Evolutionary conservation across 2,329 filamentous ascomycete genomes (phyloP).

Genomic region (Corinectria fuckeliana): DNA sequence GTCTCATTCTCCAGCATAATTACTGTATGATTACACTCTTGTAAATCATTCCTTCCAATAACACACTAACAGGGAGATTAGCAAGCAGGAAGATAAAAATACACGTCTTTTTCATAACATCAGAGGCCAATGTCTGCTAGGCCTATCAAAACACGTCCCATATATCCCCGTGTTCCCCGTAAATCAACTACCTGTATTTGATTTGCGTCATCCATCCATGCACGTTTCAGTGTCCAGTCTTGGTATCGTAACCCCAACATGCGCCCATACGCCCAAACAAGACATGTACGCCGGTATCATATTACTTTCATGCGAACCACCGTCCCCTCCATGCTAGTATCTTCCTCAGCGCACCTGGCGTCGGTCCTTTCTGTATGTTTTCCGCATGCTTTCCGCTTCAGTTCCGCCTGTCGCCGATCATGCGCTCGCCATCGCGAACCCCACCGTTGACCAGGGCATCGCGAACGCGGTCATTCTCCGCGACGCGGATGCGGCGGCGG

Average conservation of each 20-base stretch:
- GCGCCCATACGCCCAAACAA: constrained; percentile 22
- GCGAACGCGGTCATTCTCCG: constrained; percentile 65
- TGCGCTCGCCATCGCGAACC: constrained; percentile 46
- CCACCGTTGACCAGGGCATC: constrained; percentile 57
- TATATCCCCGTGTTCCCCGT: neutral
- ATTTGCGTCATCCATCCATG: neutral
- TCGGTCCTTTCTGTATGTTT: neutral
- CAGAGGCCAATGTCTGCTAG: neutral
- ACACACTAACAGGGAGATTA: too few species aligned
- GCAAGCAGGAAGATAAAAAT: too few species aligned
- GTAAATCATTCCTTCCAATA: too few species aligned
- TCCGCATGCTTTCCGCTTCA: constrained; percentile 8
- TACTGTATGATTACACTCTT: too few species aligned
- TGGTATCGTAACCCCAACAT: constrained; percentile 8
- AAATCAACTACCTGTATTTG: neutral
- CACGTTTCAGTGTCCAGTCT: constrained; percentile 6
- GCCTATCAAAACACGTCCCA: neutral
- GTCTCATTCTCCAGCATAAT: too few species aligned
- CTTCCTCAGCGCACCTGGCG: neutral
- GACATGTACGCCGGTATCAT: neutral
- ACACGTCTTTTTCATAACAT: neutral
- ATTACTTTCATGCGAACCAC: neutral
- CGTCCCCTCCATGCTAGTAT: neutral
- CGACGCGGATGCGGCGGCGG: constrained; percentile 62
- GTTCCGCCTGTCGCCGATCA: constrained; percentile 51